These are phyloP conservation scores for Actinomucor elegans DNA, from an alignment of 371 early-diverging fungal genomes.

Conservation along the genomic window DNA sequence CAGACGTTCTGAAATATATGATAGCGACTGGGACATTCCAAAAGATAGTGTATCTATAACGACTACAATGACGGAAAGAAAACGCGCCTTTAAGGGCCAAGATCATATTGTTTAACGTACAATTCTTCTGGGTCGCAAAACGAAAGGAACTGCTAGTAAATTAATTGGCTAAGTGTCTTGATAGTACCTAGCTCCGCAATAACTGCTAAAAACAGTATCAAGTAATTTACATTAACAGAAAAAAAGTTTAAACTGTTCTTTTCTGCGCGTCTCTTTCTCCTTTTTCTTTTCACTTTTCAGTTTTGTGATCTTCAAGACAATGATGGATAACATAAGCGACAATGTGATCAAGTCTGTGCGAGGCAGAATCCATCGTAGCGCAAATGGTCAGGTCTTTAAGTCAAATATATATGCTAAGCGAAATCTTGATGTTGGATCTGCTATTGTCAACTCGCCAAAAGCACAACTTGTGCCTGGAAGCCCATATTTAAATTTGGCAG, in stretches of 20 bases:
- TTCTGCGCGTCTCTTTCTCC: background rate
- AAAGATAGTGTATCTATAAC: too few species aligned
- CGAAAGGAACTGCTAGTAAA: too few species aligned
- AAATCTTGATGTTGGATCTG: background rate
- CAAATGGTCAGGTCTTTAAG: background rate
- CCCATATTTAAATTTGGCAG: background rate
- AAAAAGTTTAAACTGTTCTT: background rate
- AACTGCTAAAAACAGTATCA: slow-evolving; percentile 1
- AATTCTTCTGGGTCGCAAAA: too few species aligned
- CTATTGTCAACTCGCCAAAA: background rate
- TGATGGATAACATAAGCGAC: background rate
- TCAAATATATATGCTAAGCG: background rate
- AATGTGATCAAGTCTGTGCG: background rate
- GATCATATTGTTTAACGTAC: too few species aligned
- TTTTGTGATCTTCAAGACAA: background rate
- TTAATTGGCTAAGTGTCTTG: slow-evolving; percentile 3
- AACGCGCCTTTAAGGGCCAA: too few species aligned
- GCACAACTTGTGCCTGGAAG: too few species aligned
- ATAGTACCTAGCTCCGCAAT: background rate
- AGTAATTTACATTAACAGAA: background rate
- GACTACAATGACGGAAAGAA: too few species aligned
- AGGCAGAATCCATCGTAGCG: background rate
- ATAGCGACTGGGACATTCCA: too few species aligned
- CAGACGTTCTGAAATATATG: too few species aligned
- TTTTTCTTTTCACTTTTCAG: background rate